Base-by-base conservation (phyloP, 1,284 basidiomycete genomes). In the Ganoderma multipileum region DNA sequence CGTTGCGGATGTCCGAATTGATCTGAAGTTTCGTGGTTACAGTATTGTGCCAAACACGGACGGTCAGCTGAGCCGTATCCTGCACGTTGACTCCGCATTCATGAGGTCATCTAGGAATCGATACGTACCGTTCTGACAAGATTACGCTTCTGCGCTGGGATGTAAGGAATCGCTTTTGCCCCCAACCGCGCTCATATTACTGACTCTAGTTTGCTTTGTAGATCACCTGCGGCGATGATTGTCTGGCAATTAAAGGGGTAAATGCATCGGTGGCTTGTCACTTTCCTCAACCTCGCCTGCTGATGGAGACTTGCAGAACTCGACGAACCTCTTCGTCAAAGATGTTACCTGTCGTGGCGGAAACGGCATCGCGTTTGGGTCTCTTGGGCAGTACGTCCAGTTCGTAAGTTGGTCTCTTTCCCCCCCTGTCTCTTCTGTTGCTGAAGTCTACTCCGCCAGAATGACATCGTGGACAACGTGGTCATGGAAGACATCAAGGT, bases 1-100 rank as follows among this genome's bases (percentile, higher is more conserved):
- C n/a, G 1, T 39, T 42, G 3, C 18, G 36, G n/a, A 14, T 7
- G 0, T 6, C 36, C 33, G 30, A 4, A 23, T 1, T 20, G 9
- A 44, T 16, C 55, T 58, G 18, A 23, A 41, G 42, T n/a, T 18
- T 39, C 18, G 52, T n/a, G 67, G 26, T 65, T 57, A 26, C 41
- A 89, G 87, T 72, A 83, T 88, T 65, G 87, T 91, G 0, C 88
- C 87, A 36, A 91, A 91, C 74, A 91, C 89, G 2, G 88, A 90
- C 78, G 88, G 88, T 85, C 8, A 20, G 57, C 16, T 70, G 18
- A 20, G 20, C 11, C 1, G n/a, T 9, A 4, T 12, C 11, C 3
- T 50, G 3, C 2, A 50, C 47, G 3, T 11, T 23, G n/a, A 26
- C 4, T 3, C 5, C 1, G 16, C 2, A 18, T 52, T 39, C 23